Conservation (phyloP, 495 filamentous ascomycete genomes). For the Trichoderma asperelloides region DNA sequence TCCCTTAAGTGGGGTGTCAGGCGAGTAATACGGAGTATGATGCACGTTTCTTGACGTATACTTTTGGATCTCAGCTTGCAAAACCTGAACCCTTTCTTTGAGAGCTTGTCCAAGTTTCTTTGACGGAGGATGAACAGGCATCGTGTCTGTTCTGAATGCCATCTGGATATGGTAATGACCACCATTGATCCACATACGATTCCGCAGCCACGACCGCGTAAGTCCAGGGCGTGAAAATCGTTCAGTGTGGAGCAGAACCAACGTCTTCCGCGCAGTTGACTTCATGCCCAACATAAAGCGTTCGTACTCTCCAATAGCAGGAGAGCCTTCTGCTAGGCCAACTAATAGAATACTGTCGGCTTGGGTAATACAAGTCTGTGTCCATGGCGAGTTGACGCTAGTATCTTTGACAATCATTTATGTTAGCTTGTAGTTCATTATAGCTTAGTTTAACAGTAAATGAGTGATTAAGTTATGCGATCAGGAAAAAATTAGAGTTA, state of each 20-base stretch:
- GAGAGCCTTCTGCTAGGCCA: slow-evolving; percentile 81
- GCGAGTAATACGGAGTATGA: slow-evolving; percentile 80
- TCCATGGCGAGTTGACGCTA: slow-evolving; percentile 93
- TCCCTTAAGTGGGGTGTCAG: slow-evolving; percentile 87
- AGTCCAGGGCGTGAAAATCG: slow-evolving; percentile 77
- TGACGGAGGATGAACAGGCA: slow-evolving; percentile 66
- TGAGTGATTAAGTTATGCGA: slow-evolving; percentile 8
- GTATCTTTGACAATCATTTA: slow-evolving; percentile 49
- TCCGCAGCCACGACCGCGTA: slow-evolving; percentile 83
- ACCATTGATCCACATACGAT: slow-evolving; percentile 96
- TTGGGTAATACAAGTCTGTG: slow-evolving; percentile 92
- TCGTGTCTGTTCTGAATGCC: slow-evolving; percentile 70
- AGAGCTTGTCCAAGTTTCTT: slow-evolving; percentile 77
- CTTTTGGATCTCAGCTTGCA: slow-evolving; percentile 96
- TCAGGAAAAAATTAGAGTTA: slow-evolving; percentile 43
- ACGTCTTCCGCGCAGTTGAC: slow-evolving; percentile 87
- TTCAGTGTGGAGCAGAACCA: slow-evolving; percentile 88
- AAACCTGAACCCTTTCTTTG: slow-evolving; percentile 85
- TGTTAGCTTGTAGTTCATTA: slow-evolving; percentile 8
- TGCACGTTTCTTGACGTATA: slow-evolving; percentile 83
- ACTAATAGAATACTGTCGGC: slow-evolving; percentile 93
- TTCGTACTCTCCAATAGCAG: slow-evolving; percentile 90
- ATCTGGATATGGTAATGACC: slow-evolving; percentile 98
- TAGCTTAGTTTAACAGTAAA: background rate
- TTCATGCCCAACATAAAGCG: slow-evolving; percentile 93